Percentiles rank a stretch among this genome's conserved stretches.
Evolutionary conservation across 108 stramenopile species (phyloP).

Genomic region (Bacterosira constricta): DNA sequence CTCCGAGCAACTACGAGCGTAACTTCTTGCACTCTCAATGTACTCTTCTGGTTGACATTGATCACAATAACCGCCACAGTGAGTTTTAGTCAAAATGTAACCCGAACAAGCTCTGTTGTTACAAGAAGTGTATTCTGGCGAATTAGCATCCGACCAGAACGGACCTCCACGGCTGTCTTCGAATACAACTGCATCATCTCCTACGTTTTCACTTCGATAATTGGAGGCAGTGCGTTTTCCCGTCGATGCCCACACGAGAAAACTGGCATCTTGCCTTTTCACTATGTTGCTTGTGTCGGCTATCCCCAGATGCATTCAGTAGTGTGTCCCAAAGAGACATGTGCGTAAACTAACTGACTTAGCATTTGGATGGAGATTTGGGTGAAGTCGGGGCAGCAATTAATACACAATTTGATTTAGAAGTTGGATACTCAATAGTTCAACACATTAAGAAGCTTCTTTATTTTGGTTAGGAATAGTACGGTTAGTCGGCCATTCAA

Average conservation of each 20-base stretch:
- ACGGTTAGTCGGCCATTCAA: too few relatives aligned
- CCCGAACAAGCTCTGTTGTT: background rate
- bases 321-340: background rate
- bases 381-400: too few relatives aligned
- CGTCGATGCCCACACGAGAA: constrained; percentile 1
- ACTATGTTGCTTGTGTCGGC: constrained; percentile 25
- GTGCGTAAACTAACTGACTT: background rate
- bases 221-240: constrained; percentile 5
- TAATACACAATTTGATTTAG: too few relatives aligned
- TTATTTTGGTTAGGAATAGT: too few relatives aligned
- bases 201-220: constrained; percentile 8
- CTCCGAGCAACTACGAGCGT: constrained; percentile 26
- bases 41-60: constrained; percentile 51
- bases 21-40: constrained; percentile 42
- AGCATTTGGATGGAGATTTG: too few relatives aligned
- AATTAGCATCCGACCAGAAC: constrained; percentile 10
- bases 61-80: constrained; percentile 68
- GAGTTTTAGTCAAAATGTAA: constrained; percentile 73
- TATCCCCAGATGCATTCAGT: constrained; percentile 22
- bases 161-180: constrained; percentile 16
- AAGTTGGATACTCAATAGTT: too few relatives aligned
- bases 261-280: too few relatives aligned
- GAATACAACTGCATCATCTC: background rate
- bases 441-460: too few relatives aligned
- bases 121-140: too few relatives aligned